phyloP scores from a whole-genome alignment of 1,284 basidiomycete species.

The Hypsizygus ulmarius region DNA sequence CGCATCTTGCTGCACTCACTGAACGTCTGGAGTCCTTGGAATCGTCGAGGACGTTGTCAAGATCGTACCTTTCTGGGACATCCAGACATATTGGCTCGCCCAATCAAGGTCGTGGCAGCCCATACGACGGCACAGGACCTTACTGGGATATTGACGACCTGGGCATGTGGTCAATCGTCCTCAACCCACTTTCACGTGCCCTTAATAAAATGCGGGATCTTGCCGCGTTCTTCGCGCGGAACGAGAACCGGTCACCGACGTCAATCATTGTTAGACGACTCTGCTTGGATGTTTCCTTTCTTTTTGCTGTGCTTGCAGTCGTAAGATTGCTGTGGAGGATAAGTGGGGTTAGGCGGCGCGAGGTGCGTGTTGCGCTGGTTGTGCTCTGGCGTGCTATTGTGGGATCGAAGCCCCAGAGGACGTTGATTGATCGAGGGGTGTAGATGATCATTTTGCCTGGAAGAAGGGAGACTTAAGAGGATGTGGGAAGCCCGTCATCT shows the following conservation, averaged over 20 bases:
- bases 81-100: conserved; percentile 38
- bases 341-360: conserved; percentile 64
- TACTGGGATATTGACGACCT: conserved; percentile 71
- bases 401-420: conserved; percentile 49
- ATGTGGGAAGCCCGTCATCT: too few species aligned
- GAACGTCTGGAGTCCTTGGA: conserved; percentile 85
- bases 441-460: conserved; percentile 21
- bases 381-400: conserved; percentile 69
- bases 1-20: conserved; percentile 84
- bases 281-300: conserved; percentile 71
- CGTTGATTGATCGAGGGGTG: conserved; percentile 51
- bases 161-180: conserved; percentile 76
- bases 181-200: conserved; percentile 56
- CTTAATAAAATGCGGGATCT: conserved; percentile 46
- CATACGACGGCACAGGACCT: conserved; percentile 33
- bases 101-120: conserved; percentile 41
- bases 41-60: conserved; percentile 37
- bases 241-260: conserved; percentile 59
- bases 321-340: conserved; percentile 61
- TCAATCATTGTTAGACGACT: conserved; percentile 65
- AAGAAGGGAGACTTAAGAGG: background rate
- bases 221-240: conserved; percentile 52
- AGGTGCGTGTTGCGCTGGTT: conserved; percentile 60
- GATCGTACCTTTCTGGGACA: conserved; percentile 34
- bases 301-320: conserved; percentile 54